A percentile compares a stretch with the other conserved stretches of the same genome.
phyloP scores from a whole-genome alignment of 2,329 filamentous ascomycete genomes.

The Diplodia seriata region DNA sequence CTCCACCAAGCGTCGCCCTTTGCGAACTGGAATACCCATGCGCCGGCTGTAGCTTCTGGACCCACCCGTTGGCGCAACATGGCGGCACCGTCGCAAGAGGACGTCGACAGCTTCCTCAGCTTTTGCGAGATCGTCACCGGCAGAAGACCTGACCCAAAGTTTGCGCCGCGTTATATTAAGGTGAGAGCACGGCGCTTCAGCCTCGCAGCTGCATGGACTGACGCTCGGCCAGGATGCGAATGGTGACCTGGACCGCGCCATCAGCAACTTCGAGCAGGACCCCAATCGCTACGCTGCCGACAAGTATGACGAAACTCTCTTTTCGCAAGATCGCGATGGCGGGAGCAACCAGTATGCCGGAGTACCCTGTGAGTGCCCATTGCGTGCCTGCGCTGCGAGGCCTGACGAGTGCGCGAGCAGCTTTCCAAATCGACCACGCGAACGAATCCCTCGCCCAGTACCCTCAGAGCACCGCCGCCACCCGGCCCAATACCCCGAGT shows the following conservation, averaged over 20 bases:
- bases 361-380: slow-evolving; percentile 26
- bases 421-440: slow-evolving; percentile 32
- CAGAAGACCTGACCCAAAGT: slow-evolving; percentile 4
- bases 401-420: slow-evolving; percentile 29
- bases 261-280: slow-evolving; percentile 30
- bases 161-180: slow-evolving; percentile 30
- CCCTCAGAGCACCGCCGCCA: slow-evolving; percentile 32
- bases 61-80: slow-evolving; percentile 20
- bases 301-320: slow-evolving; percentile 31
- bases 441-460: slow-evolving; percentile 27
- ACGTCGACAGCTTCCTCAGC: slow-evolving; percentile 17
- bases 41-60: slow-evolving; percentile 4
- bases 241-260: slow-evolving; percentile 23
- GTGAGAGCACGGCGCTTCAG: not conserved
- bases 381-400: slow-evolving; percentile 10
- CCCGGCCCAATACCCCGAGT: slow-evolving; percentile 32
- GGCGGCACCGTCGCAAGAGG: slow-evolving; percentile 29
- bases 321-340: slow-evolving; percentile 33
- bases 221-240: slow-evolving; percentile 29
- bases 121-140: slow-evolving; percentile 15
- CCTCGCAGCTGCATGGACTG: not conserved
- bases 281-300: slow-evolving; percentile 30
- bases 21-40: not conserved
- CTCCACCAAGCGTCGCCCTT: not conserved
- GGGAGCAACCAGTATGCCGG: slow-evolving; percentile 27